Conservation (phyloP, 352 stramenopile genomes). For the Plasmopara viticola region DNA sequence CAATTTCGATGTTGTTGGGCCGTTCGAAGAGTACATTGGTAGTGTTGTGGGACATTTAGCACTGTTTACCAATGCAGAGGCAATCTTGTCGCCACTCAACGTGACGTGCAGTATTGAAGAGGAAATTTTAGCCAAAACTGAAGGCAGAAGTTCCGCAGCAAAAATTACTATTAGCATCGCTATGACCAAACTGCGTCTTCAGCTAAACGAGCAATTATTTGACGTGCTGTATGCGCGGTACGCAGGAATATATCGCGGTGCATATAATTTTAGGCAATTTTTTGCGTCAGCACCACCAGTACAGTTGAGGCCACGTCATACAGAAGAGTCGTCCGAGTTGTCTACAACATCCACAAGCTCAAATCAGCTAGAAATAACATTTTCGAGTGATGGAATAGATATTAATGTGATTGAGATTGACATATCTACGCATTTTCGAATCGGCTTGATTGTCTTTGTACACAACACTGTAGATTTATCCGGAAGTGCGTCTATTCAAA, state of each 20-base stretch:
- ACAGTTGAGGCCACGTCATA: constrained; percentile 6
- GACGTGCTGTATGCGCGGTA: constrained; percentile 18
- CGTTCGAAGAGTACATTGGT: constrained; percentile 33
- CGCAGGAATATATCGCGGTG: constrained; percentile 9
- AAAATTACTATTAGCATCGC: constrained; percentile 13
- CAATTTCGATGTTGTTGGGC: constrained; percentile 5
- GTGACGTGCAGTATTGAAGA: constrained; percentile 37
- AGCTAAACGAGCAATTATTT: constrained; percentile 23
- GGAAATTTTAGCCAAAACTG: constrained; percentile 2
- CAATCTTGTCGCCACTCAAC: constrained; percentile 49
- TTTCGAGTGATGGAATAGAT: constrained; percentile 56
- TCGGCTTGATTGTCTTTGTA: constrained; percentile 35
- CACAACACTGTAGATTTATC: constrained; percentile 21
- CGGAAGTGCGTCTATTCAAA: constrained; percentile 52
- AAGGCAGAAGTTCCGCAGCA: neutral
- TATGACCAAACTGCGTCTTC: constrained; percentile 29
- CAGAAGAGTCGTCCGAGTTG: neutral
- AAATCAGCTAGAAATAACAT: constrained; percentile 21
- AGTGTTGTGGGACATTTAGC: constrained; percentile 8
- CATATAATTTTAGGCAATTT: constrained; percentile 11
- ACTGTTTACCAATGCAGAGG: constrained; percentile 19
- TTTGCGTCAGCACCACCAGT: constrained; percentile 1
- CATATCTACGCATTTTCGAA: constrained; percentile 49
- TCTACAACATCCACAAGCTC: neutral
- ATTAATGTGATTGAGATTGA: constrained; percentile 23